Percentiles rank a stretch among this genome's conserved stretches.
These are phyloP conservation scores for Sclerotinia minor DNA, from an alignment of 2,329 filamentous ascomycete genomes.

Conservation along the genomic window DNA sequence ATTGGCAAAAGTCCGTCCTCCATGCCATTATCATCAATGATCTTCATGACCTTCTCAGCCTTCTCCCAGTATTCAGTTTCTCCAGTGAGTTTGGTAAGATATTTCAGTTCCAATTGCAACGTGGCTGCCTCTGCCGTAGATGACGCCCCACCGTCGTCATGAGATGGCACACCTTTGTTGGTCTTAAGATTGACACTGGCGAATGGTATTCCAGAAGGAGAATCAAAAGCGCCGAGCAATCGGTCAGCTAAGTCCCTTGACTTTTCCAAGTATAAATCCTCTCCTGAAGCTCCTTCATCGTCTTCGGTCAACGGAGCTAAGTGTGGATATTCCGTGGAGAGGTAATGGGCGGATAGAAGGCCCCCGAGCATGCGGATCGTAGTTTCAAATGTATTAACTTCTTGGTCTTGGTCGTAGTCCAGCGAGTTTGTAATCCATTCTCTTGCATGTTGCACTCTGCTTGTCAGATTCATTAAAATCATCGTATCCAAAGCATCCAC, in stretches of 20 bases:
- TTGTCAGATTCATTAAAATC: slow-evolving; percentile 97
- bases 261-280: slow-evolving; percentile 95
- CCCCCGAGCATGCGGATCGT: slow-evolving; percentile 97
- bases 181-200: slow-evolving; percentile 87
- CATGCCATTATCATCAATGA: slow-evolving; percentile 78
- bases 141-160: slow-evolving; percentile 81
- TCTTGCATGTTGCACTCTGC: slow-evolving; percentile 76
- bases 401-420: slow-evolving; percentile 87
- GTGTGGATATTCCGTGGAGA: slow-evolving; percentile 81
- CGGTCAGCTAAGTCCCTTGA: slow-evolving; percentile 90
- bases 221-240: slow-evolving; percentile 83
- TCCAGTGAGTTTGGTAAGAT: slow-evolving; percentile 89
- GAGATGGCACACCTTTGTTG: slow-evolving; percentile 73
- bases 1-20: slow-evolving; percentile 88
- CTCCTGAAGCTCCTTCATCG: slow-evolving; percentile 70
- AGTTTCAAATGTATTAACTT: slow-evolving; percentile 97
- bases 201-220: slow-evolving; percentile 80
- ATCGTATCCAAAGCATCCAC: slow-evolving; percentile 93
- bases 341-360: slow-evolving; percentile 87
- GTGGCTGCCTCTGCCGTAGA: slow-evolving; percentile 93
- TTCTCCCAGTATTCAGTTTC: slow-evolving; percentile 91
- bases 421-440: slow-evolving; percentile 83
- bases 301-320: slow-evolving; percentile 73
- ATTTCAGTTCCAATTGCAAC: slow-evolving; percentile 95
- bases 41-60: slow-evolving; percentile 86